Evolutionary conservation across 768 basidiomycete species (phyloP), one percentile per base, ranked within the genome.

Genomic region (Serendipita sp.): DNA sequence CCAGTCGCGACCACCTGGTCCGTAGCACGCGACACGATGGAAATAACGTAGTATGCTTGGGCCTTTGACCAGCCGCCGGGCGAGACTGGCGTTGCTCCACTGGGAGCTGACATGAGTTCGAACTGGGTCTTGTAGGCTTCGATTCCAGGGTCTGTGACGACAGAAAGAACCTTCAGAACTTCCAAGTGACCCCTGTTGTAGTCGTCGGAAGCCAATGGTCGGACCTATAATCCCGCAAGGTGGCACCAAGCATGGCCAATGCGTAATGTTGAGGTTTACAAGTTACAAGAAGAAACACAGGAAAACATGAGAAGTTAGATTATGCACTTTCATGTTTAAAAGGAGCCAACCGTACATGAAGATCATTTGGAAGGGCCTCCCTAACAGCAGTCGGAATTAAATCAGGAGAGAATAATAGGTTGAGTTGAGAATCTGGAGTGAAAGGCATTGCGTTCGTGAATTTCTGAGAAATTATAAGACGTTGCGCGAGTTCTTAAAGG

Each of bases 181-280:
- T 80, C 72, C 68, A 98, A 83, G 74, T 97, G 92, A 2, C 86
- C 85, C 38, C 91, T 83, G 3, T 71, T 70, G 75, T 92, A 82
- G 78, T 99, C 96, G 3, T 87, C 84, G 28, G 84, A 83, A 0
- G 91, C 84, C 18, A 99, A 80, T 0, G 96, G 96, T 58, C 96
- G 91, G 28, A 97, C 83, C 94, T 96, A 63, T 28, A 54, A 13
- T 10, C 58, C n/a, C 23, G 23, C 23, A 23, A 23, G 23, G 23
- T 23, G 23, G 23, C 23, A 3, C 64, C 58, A 38, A 65, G 66
- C 1, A 36, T 35, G 16, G 45, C 45, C 18, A 18, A 16, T 47
- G 45, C 45, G 45, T 10, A 66, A 45, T 23, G 23, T 23, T 8
- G 3, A 3, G 64, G 62, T 18, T 15, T 32, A 28, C 3, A 44